These are phyloP conservation scores for Sporodiniella umbellata DNA, from an alignment of 371 early-diverging fungal species.

Conservation along the genomic window DNA sequence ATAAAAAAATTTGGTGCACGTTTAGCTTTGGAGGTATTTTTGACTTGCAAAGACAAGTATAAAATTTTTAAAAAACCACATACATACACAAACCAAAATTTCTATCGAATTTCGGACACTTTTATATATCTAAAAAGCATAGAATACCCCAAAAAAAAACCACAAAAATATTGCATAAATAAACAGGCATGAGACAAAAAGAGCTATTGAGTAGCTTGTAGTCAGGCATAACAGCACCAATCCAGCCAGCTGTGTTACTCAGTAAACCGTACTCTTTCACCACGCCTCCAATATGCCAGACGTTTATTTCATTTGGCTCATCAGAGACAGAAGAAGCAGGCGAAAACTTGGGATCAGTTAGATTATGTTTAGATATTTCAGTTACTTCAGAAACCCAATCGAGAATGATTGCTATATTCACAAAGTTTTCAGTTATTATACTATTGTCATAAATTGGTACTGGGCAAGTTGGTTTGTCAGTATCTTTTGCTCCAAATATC, in stretches of 20 bases:
- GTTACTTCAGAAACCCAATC: constrained; percentile 20
- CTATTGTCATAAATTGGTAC: constrained; percentile 1
- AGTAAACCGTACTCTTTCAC: not conserved
- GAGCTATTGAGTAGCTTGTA: not conserved
- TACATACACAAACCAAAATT: too few species aligned
- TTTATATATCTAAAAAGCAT: too few species aligned
- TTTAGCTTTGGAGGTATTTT: too few species aligned
- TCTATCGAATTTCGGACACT: too few species aligned
- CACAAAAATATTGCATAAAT: too few species aligned
- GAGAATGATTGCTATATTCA: constrained; percentile 8
- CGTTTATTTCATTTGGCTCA: not conserved
- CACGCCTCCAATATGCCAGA: not conserved
- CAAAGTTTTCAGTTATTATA: constrained; percentile 13
- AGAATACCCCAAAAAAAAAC: too few species aligned
- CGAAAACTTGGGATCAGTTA: constrained; percentile 16
- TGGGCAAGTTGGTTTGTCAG: constrained; percentile 27
- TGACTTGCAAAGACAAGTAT: too few species aligned
- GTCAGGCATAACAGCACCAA: constrained; percentile 1
- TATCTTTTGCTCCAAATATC: constrained; percentile 41
- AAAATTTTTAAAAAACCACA: too few species aligned
- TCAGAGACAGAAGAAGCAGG: constrained; percentile 4
- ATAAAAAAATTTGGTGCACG: too few species aligned
- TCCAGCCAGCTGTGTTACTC: not conserved
- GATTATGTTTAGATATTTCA: constrained; percentile 1
- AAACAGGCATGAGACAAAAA: too few species aligned